These are phyloP conservation scores for Furcasterigmium sp. DNA, from an alignment of 2,329 filamentous ascomycete species.

Conservation along the genomic window DNA sequence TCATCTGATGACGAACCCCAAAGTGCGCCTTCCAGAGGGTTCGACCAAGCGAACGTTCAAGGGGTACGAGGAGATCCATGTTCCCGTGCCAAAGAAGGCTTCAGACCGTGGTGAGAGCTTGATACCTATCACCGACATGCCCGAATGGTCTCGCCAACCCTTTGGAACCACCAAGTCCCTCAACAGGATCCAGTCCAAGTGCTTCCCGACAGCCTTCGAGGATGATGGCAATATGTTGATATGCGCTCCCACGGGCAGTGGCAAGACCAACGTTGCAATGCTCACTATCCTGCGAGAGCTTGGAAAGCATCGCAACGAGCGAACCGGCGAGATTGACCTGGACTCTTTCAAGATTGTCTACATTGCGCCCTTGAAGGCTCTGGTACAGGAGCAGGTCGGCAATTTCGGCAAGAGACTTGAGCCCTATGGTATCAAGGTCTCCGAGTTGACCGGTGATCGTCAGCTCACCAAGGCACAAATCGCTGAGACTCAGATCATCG, in stretches of 20 bases:
- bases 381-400: conserved; percentile 96
- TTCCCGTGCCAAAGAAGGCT: conserved; percentile 86
- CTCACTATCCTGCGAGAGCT: conserved; percentile 93
- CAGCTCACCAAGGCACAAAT: conserved; percentile 99
- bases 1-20: conserved; percentile 98
- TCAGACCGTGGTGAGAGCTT: conserved; percentile 74
- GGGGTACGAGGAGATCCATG: conserved; percentile 97
- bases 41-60: conserved; percentile 96
- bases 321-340: conserved; percentile 89
- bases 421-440: conserved; percentile 84
- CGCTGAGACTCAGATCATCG: conserved; percentile 93
- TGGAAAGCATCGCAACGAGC: conserved; percentile 84
- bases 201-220: conserved; percentile 83
- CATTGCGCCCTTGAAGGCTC: conserved; percentile 89
- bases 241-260: conserved; percentile 93
- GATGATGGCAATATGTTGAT: conserved; percentile 97
- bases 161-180: conserved; percentile 83
- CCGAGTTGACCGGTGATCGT: conserved; percentile 95
- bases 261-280: conserved; percentile 99
- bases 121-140: conserved; percentile 81
- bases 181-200: conserved; percentile 94
- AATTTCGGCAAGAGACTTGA: conserved; percentile 92
- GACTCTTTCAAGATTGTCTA: conserved; percentile 99
- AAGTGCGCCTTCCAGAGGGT: conserved; percentile 86
- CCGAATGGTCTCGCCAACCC: conserved; percentile 83